phyloP scores from a whole-genome alignment of 345 rosid genomes.

The Syzygium grande region DNA sequence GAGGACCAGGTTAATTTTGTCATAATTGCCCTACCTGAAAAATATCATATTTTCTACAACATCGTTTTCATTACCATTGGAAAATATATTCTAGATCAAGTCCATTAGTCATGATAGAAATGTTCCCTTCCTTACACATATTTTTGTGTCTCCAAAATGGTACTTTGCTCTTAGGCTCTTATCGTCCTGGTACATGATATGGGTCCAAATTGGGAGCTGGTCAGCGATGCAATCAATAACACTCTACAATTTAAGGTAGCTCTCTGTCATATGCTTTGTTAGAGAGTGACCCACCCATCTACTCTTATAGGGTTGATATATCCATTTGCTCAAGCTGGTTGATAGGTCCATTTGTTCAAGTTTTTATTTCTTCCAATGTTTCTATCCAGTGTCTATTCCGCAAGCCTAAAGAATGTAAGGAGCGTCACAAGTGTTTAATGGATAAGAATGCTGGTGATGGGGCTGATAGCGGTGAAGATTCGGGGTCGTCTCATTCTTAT shows the following conservation, averaged over 20 bases:
- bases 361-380: not conserved
- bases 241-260: constrained; percentile 79
- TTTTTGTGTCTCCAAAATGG: not conserved
- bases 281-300: not conserved
- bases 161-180: constrained; percentile 57
- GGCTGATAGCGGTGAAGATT: constrained; percentile 98
- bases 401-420: constrained; percentile 90
- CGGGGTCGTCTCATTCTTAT: constrained; percentile 93
- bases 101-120: not conserved
- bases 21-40: not conserved
- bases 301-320: not conserved
- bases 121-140: not conserved
- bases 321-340: not conserved
- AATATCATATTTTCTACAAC: not conserved
- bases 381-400: constrained; percentile 73
- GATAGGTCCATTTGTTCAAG: not conserved
- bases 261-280: not conserved
- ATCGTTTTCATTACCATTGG: constrained; percentile 9
- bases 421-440: constrained; percentile 90
- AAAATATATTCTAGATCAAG: not conserved
- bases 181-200: constrained; percentile 97
- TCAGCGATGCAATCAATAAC: constrained; percentile 92
- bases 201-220: constrained; percentile 99
- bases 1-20: constrained; percentile 78
- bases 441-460: constrained; percentile 89